A percentile compares a stretch with the other conserved stretches of the same genome.
phyloP scores from a whole-genome alignment of 2,329 filamentous ascomycete genomes.

The Xylaria sp. region DNA sequence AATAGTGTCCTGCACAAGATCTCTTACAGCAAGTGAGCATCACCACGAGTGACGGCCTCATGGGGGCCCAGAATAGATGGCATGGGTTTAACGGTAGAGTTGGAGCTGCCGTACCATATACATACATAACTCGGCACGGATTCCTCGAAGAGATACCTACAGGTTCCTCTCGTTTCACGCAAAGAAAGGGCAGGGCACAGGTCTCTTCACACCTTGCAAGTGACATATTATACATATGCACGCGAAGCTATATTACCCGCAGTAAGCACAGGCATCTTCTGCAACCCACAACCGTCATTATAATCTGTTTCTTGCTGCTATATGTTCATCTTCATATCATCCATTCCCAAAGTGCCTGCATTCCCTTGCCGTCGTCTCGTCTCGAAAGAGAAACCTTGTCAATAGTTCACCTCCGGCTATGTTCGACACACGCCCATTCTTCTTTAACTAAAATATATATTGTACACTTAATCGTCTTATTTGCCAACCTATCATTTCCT shows the following conservation, averaged over 20 bases:
- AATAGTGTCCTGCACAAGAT: slow-evolving; percentile 27
- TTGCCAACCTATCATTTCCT: slow-evolving; percentile 45
- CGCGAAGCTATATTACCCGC: slow-evolving; percentile 39
- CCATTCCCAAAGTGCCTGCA: slow-evolving; percentile 42
- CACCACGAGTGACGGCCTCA: slow-evolving; percentile 18
- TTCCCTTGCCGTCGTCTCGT: slow-evolving; percentile 42
- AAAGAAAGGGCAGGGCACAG: slow-evolving; percentile 25
- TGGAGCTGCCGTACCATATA: slow-evolving; percentile 18
- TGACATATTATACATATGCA: slow-evolving; percentile 28
- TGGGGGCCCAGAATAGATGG: slow-evolving; percentile 27
- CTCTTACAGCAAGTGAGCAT: slow-evolving; percentile 27
- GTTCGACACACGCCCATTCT: slow-evolving; percentile 38
- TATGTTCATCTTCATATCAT: slow-evolving; percentile 33
- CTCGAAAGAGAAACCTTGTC: slow-evolving; percentile 35
- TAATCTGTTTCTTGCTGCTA: slow-evolving; percentile 31
- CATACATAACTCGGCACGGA: slow-evolving; percentile 17
- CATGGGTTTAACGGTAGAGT: slow-evolving; percentile 22
- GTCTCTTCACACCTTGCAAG: slow-evolving; percentile 26
- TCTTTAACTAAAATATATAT: slow-evolving; percentile 48
- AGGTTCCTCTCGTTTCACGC: slow-evolving; percentile 33
- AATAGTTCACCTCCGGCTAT: slow-evolving; percentile 35
- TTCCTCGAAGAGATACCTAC: slow-evolving; percentile 22
- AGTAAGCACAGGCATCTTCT: slow-evolving; percentile 45
- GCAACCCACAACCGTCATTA: slow-evolving; percentile 35
- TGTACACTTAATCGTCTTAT: slow-evolving; percentile 45